These are phyloP conservation scores for Gyromitra esculenta DNA, from an alignment of 2,329 filamentous ascomycete genomes.

Conservation along the genomic window DNA sequence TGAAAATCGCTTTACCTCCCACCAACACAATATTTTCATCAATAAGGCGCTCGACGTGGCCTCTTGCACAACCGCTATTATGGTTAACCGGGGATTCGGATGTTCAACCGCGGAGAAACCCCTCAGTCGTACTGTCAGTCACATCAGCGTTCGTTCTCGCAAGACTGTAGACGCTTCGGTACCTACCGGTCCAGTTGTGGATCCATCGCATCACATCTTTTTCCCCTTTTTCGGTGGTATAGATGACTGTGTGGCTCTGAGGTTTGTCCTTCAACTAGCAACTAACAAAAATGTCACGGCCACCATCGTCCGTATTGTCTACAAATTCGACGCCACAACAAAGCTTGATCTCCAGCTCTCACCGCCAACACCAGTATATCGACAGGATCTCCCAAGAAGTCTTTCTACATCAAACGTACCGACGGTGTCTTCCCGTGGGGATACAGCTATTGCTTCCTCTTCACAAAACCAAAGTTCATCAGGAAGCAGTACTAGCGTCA, in stretches of 20 bases:
- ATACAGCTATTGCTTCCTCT: constrained; percentile 42
- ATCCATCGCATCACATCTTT: constrained; percentile 83
- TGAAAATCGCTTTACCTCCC: constrained; percentile 69
- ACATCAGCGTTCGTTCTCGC: constrained; percentile 54
- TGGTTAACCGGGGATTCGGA: constrained; percentile 78
- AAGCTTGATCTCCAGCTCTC: constrained; percentile 37
- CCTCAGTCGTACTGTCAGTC: constrained; percentile 55
- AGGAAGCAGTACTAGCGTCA: constrained; percentile 53
- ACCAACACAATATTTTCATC: constrained; percentile 78
- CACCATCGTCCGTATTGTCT: constrained; percentile 73
- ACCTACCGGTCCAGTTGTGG: constrained; percentile 68
- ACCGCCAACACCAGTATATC: constrained; percentile 23
- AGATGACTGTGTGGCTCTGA: constrained; percentile 82
- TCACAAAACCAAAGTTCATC: constrained; percentile 53
- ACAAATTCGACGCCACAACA: constrained; percentile 47
- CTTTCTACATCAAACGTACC: constrained; percentile 55
- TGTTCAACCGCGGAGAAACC: constrained; percentile 61
- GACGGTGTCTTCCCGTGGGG: constrained; percentile 39
- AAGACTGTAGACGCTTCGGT: constrained; percentile 57
- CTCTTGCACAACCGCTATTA: constrained; percentile 76
- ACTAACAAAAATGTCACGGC: constrained; percentile 81
- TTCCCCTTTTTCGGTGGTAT: constrained; percentile 84
- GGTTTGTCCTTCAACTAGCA: constrained; percentile 83
- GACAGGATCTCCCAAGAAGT: constrained; percentile 51
- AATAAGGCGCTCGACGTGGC: constrained; percentile 71